Evolutionary conservation across 352 stramenopile species (phyloP), one percentile per base, ranked within the genome.

Genomic region (Phytophthora capsici): DNA sequence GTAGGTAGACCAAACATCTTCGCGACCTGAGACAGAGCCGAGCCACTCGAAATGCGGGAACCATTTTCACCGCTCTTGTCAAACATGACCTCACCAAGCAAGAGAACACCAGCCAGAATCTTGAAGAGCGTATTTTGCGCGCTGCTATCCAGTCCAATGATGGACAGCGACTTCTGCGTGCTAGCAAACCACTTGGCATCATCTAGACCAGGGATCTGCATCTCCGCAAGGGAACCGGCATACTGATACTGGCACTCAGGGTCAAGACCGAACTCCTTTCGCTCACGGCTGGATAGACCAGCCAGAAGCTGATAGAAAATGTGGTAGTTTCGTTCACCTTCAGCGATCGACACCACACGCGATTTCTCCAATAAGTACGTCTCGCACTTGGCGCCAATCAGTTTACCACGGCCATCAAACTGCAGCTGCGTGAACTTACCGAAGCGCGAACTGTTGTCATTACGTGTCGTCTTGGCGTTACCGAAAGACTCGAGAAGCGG

Each of bases 281-380:
- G 74, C 58, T 92, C 82, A 3, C 59, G 51, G 12, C 65, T 68
- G 10, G 84, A 76, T 6, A 96, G 66, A 51, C 88, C 88, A 20
- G 80, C 65, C 14, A 96, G 71, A 51, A 96, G 83, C 75, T 99
- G 95, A 73, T 99, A 99, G 70, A 99, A 99, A 64, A 99, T 97
- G 71, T 99, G 96, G 76, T 98, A 99, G 65, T 98, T 99, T 22
- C 96, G 86, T 75, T 99, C 96, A 12, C 96, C 96, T n/a, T 98
- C 89, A 4, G 93, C 91, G 67, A 98, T 97, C 10, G 84, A 94
- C 22, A 97, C 94, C 34, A 99, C 96, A 41, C 96, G 90, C 8
- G 91, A 98, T 67, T 99, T 99, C 71, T 99, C 96, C 17, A 99
- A 71, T 52, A 99, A 70, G 54, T 99, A 99, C 6, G 97, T 98